Conservation (phyloP, 2,329 filamentous ascomycete species). For the Cryphonectria parasitica region DNA sequence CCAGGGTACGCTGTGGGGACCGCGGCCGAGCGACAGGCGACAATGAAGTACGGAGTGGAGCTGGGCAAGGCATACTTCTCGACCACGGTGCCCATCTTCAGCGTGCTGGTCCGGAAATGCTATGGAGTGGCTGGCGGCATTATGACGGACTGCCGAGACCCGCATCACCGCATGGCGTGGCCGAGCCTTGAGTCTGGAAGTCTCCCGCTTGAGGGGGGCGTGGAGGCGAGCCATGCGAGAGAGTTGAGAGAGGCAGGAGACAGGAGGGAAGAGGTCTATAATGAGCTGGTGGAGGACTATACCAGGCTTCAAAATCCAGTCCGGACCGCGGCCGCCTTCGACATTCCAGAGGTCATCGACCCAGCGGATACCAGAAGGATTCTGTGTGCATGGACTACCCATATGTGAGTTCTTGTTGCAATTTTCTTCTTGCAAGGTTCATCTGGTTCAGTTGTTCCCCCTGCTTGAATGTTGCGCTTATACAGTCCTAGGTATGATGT, state of each 20-base stretch:
- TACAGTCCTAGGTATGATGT: conserved; percentile 14
- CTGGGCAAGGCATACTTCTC: conserved; percentile 65
- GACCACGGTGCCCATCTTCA: conserved; percentile 66
- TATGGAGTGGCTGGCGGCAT: conserved; percentile 68
- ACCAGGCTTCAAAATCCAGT: conserved; percentile 66
- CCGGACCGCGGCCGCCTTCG: conserved; percentile 65
- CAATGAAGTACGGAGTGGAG: conserved; percentile 67
- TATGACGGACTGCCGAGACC: conserved; percentile 66
- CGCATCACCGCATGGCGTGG: conserved; percentile 65
- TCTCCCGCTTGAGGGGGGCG: conserved; percentile 65
- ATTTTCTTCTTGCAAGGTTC: neutral
- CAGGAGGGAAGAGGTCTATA: conserved; percentile 54
- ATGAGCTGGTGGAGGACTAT: conserved; percentile 63
- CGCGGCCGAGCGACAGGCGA: conserved; percentile 63
- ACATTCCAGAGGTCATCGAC: conserved; percentile 68
- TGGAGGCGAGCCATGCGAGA: conserved; percentile 65
- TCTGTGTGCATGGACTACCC: conserved; percentile 57
- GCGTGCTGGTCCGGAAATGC: conserved; percentile 62
- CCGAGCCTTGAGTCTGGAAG: conserved; percentile 66
- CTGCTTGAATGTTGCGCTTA: neutral
- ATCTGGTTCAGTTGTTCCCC: neutral
- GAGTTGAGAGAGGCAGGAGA: conserved; percentile 61
- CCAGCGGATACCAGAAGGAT: conserved; percentile 61
- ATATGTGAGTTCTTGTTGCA: conserved; percentile 47
- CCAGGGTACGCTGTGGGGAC: conserved; percentile 58